Evolutionary conservation across 106 monocot genomes (phyloP).

Genomic region (Allium sativum): DNA sequence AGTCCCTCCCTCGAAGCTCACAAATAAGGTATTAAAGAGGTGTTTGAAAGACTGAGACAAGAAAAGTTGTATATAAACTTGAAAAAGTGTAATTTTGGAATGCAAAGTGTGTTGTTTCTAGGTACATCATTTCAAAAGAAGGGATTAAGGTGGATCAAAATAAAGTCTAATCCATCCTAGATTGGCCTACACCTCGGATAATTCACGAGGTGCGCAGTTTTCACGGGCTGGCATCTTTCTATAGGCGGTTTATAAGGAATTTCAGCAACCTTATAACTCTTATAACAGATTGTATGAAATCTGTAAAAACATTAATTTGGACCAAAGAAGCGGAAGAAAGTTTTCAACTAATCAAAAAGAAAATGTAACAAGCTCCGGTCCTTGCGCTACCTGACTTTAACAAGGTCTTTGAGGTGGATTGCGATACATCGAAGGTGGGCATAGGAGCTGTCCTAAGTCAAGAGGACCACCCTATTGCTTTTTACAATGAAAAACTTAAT

Average conservation of each 20-base stretch:
- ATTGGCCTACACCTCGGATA: background rate
- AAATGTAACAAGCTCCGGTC: background rate
- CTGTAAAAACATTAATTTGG: background rate
- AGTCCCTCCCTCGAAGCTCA: background rate
- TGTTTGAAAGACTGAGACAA: background rate
- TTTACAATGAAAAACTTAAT: background rate
- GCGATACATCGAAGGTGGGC: conserved; percentile 1
- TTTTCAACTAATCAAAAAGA: background rate
- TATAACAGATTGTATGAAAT: background rate
- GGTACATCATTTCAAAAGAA: background rate
- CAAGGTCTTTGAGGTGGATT: background rate
- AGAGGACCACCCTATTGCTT: background rate
- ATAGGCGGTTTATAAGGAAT: background rate
- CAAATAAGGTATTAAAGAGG: background rate
- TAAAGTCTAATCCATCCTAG: background rate
- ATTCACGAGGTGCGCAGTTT: background rate
- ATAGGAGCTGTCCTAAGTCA: background rate
- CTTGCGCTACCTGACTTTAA: background rate
- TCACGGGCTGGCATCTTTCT: background rate
- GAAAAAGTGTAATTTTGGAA: background rate
- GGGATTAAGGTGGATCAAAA: background rate
- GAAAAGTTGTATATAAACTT: background rate
- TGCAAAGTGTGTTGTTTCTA: background rate
- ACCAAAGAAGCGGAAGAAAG: background rate
- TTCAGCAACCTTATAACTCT: background rate